Conservation (phyloP, 1,284 basidiomycete genomes). For the Rhizopogon parksii region DNA sequence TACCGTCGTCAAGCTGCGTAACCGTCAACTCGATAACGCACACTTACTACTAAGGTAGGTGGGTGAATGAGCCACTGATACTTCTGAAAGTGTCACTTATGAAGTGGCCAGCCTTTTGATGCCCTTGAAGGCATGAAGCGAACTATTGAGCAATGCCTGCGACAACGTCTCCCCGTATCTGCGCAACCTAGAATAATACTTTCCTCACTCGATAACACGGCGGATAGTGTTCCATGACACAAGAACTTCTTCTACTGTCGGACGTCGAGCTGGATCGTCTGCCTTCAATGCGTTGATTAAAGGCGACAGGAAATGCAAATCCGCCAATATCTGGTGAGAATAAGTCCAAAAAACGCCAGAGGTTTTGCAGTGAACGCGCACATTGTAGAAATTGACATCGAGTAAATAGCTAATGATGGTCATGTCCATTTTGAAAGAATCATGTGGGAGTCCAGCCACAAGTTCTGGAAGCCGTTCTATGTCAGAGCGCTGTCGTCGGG, state of each 20-base stretch:
- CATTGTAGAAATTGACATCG: constrained; percentile 12
- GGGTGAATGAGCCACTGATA: background rate
- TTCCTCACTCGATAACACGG: background rate
- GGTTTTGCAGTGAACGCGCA: background rate
- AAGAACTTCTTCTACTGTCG: background rate
- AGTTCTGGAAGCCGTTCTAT: constrained; percentile 11
- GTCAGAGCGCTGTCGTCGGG: too few species aligned
- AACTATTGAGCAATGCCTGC: background rate
- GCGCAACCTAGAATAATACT: background rate
- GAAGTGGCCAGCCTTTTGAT: background rate
- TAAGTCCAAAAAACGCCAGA: background rate
- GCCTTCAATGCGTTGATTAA: constrained; percentile 12
- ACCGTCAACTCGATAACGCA: background rate
- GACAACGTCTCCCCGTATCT: background rate
- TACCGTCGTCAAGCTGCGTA: too few species aligned
- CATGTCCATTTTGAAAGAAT: constrained; percentile 18
- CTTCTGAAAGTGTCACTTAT: background rate
- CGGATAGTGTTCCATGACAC: constrained; percentile 8
- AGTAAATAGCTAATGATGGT: constrained; percentile 14
- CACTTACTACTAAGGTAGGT: background rate
- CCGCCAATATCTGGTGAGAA: constrained; percentile 8
- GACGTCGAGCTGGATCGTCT: constrained; percentile 10
- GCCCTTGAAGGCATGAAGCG: background rate
- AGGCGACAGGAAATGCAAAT: constrained; percentile 1
- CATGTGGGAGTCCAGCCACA: constrained; percentile 8